Percentiles rank a stretch among this genome's conserved stretches.
phyloP scores from a whole-genome alignment of 2,329 filamentous ascomycete genomes.

The Xylaria sp. region DNA sequence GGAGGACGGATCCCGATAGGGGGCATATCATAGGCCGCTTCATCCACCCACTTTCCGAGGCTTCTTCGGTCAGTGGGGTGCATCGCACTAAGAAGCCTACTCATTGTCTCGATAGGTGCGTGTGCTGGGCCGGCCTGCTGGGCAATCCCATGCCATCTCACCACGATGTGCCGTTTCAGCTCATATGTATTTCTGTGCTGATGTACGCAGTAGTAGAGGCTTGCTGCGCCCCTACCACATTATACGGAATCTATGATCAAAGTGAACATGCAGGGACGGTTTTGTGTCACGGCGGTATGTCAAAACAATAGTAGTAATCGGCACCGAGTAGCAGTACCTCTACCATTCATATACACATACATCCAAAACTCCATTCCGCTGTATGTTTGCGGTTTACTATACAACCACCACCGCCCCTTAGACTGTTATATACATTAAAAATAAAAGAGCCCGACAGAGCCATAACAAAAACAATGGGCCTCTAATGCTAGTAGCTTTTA shows the following conservation, averaged over 20 bases:
- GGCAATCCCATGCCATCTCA: neutral
- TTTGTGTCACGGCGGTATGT: neutral
- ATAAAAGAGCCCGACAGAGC: slow-evolving; percentile 24
- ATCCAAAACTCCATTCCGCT: slow-evolving; percentile 5
- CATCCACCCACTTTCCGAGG: slow-evolving; percentile 34
- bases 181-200: neutral
- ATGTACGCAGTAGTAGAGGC: neutral
- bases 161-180: too few relatives aligned
- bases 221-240: neutral
- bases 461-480: slow-evolving; percentile 18
- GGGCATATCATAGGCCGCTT: slow-evolving; percentile 24
- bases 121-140: neutral
- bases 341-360: neutral
- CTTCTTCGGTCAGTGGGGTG: slow-evolving; percentile 20
- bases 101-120: neutral
- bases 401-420: slow-evolving; percentile 14
- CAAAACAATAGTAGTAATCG: neutral
- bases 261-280: neutral
- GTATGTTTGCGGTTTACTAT: slow-evolving; percentile 22
- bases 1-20: slow-evolving; percentile 26
- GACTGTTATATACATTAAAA: slow-evolving; percentile 36
- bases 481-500: slow-evolving; percentile 31
- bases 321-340: neutral
- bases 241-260: neutral
- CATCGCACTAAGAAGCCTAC: slow-evolving; percentile 11